These are phyloP conservation scores for Domatiomyces catenatus DNA, from an alignment of 2,329 filamentous ascomycete genomes.

Conservation along the genomic window DNA sequence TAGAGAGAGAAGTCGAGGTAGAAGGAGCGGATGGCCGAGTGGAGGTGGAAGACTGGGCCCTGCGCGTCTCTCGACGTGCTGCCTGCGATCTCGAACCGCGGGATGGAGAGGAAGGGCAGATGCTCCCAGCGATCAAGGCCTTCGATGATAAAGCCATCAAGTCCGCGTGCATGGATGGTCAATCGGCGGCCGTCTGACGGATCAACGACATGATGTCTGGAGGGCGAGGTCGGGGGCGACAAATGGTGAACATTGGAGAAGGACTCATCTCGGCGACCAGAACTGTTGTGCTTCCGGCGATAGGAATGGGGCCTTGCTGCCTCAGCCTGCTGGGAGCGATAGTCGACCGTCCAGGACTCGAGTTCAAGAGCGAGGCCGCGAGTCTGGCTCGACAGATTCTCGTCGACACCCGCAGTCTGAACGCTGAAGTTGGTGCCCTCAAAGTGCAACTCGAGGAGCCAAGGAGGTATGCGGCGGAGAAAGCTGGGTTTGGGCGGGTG, in stretches of 20 bases:
- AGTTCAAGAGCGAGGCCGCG: constrained; percentile 74
- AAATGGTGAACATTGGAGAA: constrained; percentile 40
- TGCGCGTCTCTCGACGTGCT: constrained; percentile 74
- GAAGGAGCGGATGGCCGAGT: constrained; percentile 63
- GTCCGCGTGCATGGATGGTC: constrained; percentile 61
- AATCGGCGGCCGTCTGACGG: constrained; percentile 60
- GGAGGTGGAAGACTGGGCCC: constrained; percentile 74
- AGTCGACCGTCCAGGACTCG: constrained; percentile 76
- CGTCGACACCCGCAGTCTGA: constrained; percentile 78
- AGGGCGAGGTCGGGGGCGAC: constrained; percentile 33
- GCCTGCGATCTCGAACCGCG: constrained; percentile 72
- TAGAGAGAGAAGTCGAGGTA: constrained; percentile 83
- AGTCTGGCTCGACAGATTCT: constrained; percentile 64
- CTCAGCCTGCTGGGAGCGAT: constrained; percentile 65
- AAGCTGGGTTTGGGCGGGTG: constrained; percentile 37
- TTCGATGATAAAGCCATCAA: constrained; percentile 86
- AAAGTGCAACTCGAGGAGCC: constrained; percentile 70
- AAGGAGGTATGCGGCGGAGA: constrained; percentile 61
- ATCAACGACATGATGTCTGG: constrained; percentile 29
- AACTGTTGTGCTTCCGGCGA: constrained; percentile 61
- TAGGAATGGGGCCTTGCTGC: constrained; percentile 37
- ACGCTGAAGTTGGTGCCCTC: constrained; percentile 80
- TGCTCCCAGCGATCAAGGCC: constrained; percentile 67
- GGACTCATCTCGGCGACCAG: constrained; percentile 51
- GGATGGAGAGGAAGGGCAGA: constrained; percentile 73